Evolutionary conservation across 1,284 basidiomycete genomes (phyloP).

Genomic region (Melampsora americana): DNA sequence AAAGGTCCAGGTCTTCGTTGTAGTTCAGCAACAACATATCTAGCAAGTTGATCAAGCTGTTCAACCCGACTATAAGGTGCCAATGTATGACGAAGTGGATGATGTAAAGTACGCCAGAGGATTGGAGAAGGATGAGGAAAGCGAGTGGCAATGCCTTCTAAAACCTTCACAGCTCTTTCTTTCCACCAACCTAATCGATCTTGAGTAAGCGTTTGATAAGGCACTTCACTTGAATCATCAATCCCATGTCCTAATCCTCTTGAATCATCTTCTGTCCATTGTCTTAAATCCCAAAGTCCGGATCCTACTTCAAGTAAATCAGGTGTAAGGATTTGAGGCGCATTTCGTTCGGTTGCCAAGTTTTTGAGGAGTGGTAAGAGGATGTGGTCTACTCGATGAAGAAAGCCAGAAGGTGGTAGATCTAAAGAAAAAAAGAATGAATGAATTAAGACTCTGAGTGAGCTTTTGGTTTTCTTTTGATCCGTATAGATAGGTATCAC

Average conservation of each 20-base stretch:
- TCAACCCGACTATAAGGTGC: slow-evolving; percentile 21
- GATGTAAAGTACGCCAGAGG: slow-evolving; percentile 29
- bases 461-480: neutral
- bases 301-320: slow-evolving; percentile 22
- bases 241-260: neutral
- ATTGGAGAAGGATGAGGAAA: slow-evolving; percentile 3
- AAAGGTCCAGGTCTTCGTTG: neutral
- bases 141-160: neutral
- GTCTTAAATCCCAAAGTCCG: slow-evolving; percentile 36
- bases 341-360: neutral
- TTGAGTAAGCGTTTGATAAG: neutral
- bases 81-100: neutral
- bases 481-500: neutral
- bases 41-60: slow-evolving; percentile 31
- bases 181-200: slow-evolving; percentile 24
- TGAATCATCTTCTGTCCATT: slow-evolving; percentile 33
- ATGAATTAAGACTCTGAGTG: no score
- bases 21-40: neutral
- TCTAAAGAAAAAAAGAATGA: neutral
- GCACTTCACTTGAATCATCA: slow-evolving; percentile 3
- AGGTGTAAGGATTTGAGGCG: neutral
- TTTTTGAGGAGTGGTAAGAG: slow-evolving; percentile 11
- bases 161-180: neutral
- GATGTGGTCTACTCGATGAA: slow-evolving; percentile 7
- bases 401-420: slow-evolving; percentile 6